Percentiles rank a stretch among this genome's conserved stretches.
Evolutionary conservation across 2,329 filamentous ascomycete genomes (phyloP).

Genomic region (Talaromyces pinophilus): DNA sequence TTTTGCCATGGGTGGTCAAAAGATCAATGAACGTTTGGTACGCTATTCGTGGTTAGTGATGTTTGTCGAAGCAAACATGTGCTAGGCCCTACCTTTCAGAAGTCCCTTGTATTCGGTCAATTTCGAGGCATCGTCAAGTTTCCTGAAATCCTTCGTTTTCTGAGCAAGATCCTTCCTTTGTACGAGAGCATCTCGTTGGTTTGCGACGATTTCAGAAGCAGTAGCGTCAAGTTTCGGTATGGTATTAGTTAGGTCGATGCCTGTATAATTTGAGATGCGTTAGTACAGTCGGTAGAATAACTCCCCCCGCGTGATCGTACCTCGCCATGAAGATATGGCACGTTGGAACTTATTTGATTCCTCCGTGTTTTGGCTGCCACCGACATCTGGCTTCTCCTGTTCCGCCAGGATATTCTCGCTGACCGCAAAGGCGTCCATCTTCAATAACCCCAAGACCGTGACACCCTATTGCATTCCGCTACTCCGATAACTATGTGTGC

Average conservation of each 20-base stretch:
- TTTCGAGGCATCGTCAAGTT: slow-evolving; percentile 85
- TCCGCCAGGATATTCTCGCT: slow-evolving; percentile 43
- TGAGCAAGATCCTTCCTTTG: slow-evolving; percentile 97
- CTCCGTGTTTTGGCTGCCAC: slow-evolving; percentile 44
- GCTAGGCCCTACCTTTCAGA: slow-evolving; percentile 67
- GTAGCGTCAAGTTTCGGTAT: slow-evolving; percentile 85
- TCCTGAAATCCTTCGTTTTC: slow-evolving; percentile 97
- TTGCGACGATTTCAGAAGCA: slow-evolving; percentile 90
- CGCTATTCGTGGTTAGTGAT: slow-evolving; percentile 53
- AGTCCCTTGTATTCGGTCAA: slow-evolving; percentile 84
- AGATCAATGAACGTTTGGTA: slow-evolving; percentile 98
- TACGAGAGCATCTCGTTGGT: slow-evolving; percentile 92
- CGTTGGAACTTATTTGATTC: slow-evolving; percentile 92
- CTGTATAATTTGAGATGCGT: slow-evolving; percentile 48
- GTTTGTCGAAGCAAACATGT: not conserved
- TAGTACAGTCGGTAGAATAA: not conserved
- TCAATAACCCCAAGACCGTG: slow-evolving; percentile 13
- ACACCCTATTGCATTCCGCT: slow-evolving; percentile 17
- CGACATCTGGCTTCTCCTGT: slow-evolving; percentile 32
- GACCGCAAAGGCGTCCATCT: slow-evolving; percentile 49
- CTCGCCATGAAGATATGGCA: slow-evolving; percentile 94
- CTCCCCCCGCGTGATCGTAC: slow-evolving; percentile 53
- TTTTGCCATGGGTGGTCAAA: slow-evolving; percentile 92
- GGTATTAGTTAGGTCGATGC: slow-evolving; percentile 81
- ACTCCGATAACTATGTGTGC: not conserved